Evolutionary conservation across 2,329 filamentous ascomycete genomes (phyloP).

Genomic region (Polytolypa hystricis): DNA sequence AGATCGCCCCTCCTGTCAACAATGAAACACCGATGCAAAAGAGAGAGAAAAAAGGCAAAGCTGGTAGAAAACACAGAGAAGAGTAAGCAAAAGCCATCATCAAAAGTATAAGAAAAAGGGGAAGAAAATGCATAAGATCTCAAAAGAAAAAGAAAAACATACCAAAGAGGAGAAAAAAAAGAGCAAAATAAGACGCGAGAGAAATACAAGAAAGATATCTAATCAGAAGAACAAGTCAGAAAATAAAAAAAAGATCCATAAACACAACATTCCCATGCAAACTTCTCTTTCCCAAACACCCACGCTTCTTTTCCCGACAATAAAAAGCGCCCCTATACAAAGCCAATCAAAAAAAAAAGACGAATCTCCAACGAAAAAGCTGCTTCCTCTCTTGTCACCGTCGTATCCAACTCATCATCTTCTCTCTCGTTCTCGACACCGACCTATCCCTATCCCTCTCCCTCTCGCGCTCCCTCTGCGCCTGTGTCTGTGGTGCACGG

Average conservation of each 20-base stretch:
- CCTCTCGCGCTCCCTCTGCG: slow-evolving; percentile 8
- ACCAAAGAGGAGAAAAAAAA: slow-evolving; percentile 3
- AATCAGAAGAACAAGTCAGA: neutral
- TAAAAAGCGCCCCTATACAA: too few species aligned
- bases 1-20: neutral
- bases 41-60: neutral
- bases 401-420: slow-evolving; percentile 12
- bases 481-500: slow-evolving; percentile 8
- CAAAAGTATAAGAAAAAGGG: slow-evolving; percentile 1
- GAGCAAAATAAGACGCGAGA: slow-evolving; percentile 1
- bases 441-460: slow-evolving; percentile 10
- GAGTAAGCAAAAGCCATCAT: neutral
- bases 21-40: neutral
- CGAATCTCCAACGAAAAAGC: too few species aligned
- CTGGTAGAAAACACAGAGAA: slow-evolving; percentile 1
- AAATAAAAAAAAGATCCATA: neutral
- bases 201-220: neutral
- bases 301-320: too few species aligned
- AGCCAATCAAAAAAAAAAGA: too few species aligned
- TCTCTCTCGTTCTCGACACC: slow-evolving; percentile 8
- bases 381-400: slow-evolving; percentile 4
- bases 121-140: too few species aligned
- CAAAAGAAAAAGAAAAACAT: slow-evolving; percentile 4
- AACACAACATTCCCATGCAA: neutral
- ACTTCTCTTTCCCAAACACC: neutral